These are phyloP conservation scores for Ceratocystis harringtonii DNA, from an alignment of 2,329 filamentous ascomycete species.

Conservation along the genomic window DNA sequence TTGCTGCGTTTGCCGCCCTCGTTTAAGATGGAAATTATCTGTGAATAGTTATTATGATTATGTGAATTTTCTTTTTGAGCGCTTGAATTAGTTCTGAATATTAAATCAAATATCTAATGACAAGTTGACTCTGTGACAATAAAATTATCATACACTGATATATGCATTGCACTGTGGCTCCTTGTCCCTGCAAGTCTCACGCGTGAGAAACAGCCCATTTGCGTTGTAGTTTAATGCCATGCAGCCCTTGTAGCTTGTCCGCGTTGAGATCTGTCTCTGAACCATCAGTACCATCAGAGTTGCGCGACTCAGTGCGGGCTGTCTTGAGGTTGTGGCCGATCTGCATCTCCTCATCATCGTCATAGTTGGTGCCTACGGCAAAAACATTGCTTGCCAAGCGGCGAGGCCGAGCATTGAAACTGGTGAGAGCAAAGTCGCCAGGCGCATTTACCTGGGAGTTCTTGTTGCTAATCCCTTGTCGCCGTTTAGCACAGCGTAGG, in stretches of 20 bases:
- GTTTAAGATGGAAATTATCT: conserved; percentile 21
- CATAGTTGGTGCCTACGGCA: conserved; percentile 16
- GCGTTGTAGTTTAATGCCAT: conserved; percentile 16
- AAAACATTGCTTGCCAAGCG: conserved; percentile 8
- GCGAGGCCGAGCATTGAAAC: neutral
- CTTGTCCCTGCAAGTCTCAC: neutral
- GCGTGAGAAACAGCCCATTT: conserved; percentile 16
- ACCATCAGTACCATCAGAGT: conserved; percentile 14
- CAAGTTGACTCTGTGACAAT: neutral
- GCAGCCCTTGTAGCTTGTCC: conserved; percentile 1
- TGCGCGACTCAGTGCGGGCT: conserved; percentile 10
- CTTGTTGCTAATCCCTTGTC: neutral
- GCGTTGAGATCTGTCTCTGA: conserved; percentile 13
- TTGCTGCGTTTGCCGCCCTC: conserved; percentile 27
- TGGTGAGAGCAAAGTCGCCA: neutral
- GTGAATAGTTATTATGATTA: neutral
- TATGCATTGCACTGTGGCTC: neutral
- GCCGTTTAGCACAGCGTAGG: neutral
- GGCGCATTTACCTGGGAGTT: neutral
- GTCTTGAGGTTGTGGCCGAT: conserved; percentile 14
- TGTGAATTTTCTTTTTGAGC: neutral
- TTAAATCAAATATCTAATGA: conserved; percentile 2
- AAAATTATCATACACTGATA: too few species aligned
- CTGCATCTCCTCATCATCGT: conserved; percentile 16
- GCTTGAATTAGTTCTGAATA: neutral